These are phyloP conservation scores for Populus trichocarpa DNA, from an alignment of 441 rosid species.

Conservation along the genomic window DNA sequence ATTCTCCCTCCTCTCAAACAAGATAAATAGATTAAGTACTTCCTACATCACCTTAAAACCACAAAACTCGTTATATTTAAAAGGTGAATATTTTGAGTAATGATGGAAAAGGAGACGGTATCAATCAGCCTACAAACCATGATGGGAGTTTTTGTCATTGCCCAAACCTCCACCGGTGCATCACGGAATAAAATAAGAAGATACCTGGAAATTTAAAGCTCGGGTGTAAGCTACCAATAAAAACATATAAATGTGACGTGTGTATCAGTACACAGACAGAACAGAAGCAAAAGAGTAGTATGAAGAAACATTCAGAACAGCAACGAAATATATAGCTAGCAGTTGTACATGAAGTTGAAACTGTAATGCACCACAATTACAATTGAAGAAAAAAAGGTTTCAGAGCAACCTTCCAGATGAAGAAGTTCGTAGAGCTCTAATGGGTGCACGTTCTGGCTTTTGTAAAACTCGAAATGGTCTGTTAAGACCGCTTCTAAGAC, in stretches of 20 bases:
- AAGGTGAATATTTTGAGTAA: not conserved
- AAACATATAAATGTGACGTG: not conserved
- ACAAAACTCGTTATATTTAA: not conserved
- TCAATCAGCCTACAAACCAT: conserved; percentile 54
- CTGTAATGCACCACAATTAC: not conserved
- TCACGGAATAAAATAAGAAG: conserved; percentile 96
- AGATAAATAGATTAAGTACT: not conserved
- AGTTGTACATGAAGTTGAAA: not conserved
- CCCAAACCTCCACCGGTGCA: conserved; percentile 99
- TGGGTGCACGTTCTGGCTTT: conserved; percentile 94
- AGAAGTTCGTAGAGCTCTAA: conserved; percentile 91
- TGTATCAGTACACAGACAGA: not conserved
- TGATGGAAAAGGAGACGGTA: conserved; percentile 14
- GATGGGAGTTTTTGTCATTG: conserved; percentile 92
- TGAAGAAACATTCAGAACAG: not conserved
- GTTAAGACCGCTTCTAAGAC: conserved; percentile 94
- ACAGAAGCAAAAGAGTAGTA: not conserved
- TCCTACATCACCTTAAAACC: not conserved
- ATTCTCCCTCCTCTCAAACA: not conserved
- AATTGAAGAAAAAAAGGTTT: conserved; percentile 8
- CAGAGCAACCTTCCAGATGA: conserved; percentile 89
- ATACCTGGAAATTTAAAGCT: conserved; percentile 53
- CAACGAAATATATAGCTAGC: not conserved
- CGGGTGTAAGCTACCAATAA: not conserved
- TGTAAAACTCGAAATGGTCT: conserved; percentile 85